Evolutionary conservation across 306 rosid species (phyloP).

Genomic region (Medicago lupulina): DNA sequence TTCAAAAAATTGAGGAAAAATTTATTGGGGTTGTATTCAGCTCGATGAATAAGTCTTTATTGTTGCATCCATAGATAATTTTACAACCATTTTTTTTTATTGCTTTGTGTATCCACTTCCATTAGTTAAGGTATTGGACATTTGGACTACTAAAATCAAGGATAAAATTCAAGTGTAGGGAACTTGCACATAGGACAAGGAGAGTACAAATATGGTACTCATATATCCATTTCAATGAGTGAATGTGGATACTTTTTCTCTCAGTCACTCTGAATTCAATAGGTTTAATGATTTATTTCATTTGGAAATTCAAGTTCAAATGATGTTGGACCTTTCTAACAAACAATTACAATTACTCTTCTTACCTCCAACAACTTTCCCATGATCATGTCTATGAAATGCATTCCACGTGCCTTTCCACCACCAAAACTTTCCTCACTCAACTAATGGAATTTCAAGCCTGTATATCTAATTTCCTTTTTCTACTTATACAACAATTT

Average conservation of each 20-base stretch:
- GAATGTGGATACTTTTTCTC: not conserved
- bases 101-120: constrained; percentile 38
- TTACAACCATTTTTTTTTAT: no score
- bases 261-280: not conserved
- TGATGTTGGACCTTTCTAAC: constrained; percentile 41
- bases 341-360: constrained; percentile 34
- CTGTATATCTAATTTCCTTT: constrained; percentile 7
- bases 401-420: constrained; percentile 81
- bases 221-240: not conserved
- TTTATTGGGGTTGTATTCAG: no score
- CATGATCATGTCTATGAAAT: constrained; percentile 53
- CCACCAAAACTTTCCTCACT: constrained; percentile 40
- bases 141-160: not conserved
- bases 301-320: constrained; percentile 7
- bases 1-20: no score
- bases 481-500: constrained; percentile 13
- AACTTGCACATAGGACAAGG: not conserved
- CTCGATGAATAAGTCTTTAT: no score
- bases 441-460: constrained; percentile 30
- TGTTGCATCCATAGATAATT: no score
- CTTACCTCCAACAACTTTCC: constrained; percentile 45
- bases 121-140: constrained; percentile 35
- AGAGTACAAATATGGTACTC: not conserved
- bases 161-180: not conserved
- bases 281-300: not conserved